Conservation (phyloP, 116 monocot species). For the Cymodocea nodosa region DNA sequence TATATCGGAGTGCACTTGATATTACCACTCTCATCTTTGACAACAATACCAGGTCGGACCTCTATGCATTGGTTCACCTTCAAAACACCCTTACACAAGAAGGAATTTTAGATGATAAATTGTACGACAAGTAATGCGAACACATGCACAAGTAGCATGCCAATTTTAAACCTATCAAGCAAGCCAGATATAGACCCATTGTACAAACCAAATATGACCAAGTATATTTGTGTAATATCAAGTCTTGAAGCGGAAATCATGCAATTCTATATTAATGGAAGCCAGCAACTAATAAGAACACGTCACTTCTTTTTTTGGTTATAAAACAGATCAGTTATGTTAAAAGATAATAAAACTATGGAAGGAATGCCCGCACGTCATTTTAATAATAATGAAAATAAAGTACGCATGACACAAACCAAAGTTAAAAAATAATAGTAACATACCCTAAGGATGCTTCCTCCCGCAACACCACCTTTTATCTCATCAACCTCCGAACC, state of each 20-base stretch:
- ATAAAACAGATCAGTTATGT: too few species aligned
- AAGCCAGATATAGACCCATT: not conserved
- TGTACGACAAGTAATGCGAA: not conserved
- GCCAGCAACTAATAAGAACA: too few species aligned
- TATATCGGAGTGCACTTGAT: slow-evolving; percentile 95
- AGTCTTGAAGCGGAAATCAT: too few species aligned
- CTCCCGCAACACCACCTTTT: slow-evolving; percentile 95
- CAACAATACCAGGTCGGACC: slow-evolving; percentile 83
- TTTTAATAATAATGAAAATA: not conserved
- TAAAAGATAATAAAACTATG: not conserved
- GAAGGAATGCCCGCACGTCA: not conserved
- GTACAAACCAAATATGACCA: too few species aligned
- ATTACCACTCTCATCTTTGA: slow-evolving; percentile 80
- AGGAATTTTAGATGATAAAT: not conserved
- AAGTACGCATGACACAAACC: not conserved
- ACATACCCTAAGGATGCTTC: slow-evolving; percentile 88
- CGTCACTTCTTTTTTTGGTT: too few species aligned
- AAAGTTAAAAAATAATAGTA: not conserved
- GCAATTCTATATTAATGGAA: too few species aligned
- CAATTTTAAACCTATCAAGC: too few species aligned
- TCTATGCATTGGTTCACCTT: slow-evolving; percentile 90
- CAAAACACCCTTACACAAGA: slow-evolving; percentile 52
- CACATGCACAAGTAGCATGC: not conserved
- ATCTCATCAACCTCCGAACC: slow-evolving; percentile 97
- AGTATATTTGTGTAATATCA: too few species aligned